Conservation (phyloP, 495 filamentous ascomycete genomes). For the Jackrogersella multiformis region DNA sequence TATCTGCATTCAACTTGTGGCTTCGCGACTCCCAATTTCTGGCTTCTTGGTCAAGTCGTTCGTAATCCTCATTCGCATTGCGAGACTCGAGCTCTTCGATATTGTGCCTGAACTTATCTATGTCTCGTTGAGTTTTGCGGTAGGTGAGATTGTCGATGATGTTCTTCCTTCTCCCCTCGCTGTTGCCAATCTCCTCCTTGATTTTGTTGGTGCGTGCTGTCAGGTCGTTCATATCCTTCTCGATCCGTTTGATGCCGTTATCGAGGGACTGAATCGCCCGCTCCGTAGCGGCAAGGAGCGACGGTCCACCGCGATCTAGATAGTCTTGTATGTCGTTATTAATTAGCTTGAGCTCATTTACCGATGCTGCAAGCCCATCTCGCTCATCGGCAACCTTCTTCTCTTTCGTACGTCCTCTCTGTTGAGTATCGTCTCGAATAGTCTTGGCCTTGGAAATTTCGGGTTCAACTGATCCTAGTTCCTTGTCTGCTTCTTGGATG, state of each 20-base stretch:
- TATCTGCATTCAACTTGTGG: conserved; percentile 63
- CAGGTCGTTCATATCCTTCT: conserved; percentile 72
- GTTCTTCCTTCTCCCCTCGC: conserved; percentile 78
- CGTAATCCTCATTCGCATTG: conserved; percentile 82
- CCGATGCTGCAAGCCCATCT: conserved; percentile 72
- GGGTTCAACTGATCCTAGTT: conserved; percentile 75
- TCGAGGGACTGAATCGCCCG: conserved; percentile 74
- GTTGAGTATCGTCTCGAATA: conserved; percentile 76
- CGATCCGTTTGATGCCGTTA: conserved; percentile 68
- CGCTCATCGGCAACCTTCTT: conserved; percentile 76
- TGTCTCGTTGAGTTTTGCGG: conserved; percentile 72
- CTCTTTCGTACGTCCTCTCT: conserved; percentile 76
- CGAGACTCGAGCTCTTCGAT: conserved; percentile 80
- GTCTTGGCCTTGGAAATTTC: conserved; percentile 77
- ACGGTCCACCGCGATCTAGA: conserved; percentile 75
- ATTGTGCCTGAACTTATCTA: conserved; percentile 71
- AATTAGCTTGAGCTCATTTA: conserved; percentile 77
- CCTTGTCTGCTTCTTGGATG: conserved; percentile 71
- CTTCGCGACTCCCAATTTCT: conserved; percentile 66
- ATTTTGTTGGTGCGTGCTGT: conserved; percentile 78
- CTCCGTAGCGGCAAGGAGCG: conserved; percentile 73
- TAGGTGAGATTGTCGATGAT: conserved; percentile 89
- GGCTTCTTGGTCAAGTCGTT: conserved; percentile 75
- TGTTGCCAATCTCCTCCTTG: conserved; percentile 77
- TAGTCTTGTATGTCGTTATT: conserved; percentile 84